A percentile compares a stretch with the other conserved stretches of the same genome.
Conservation (phyloP, 208 protist genomes). For the Acanthamoeba triangularis region DNA sequence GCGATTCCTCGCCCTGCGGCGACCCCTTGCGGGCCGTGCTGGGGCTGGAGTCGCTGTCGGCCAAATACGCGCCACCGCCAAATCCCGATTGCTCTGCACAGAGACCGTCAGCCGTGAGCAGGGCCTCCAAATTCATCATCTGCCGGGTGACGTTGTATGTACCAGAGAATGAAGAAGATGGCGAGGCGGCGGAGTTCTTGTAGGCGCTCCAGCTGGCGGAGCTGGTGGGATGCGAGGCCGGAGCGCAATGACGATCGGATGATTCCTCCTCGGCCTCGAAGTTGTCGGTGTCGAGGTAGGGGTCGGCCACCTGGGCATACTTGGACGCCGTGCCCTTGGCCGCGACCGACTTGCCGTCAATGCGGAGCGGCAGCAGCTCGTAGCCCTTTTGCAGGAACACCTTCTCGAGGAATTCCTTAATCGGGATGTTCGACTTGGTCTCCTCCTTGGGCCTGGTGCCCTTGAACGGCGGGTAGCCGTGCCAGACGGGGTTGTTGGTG, state of each 20-base stretch:
- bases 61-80: background rate
- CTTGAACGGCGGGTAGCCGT: constrained; percentile 42
- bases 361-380: constrained; percentile 2
- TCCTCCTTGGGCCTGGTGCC: constrained; percentile 10
- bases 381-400: constrained; percentile 60
- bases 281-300: constrained; percentile 10
- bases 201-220: background rate
- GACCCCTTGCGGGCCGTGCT: background rate
- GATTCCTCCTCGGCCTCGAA: background rate
- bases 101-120: too few relatives aligned
- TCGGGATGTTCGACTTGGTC: constrained; percentile 58
- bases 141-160: background rate
- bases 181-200: background rate
- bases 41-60: background rate
- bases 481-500: constrained; percentile 64
- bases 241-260: background rate
- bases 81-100: background rate
- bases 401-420: constrained; percentile 60
- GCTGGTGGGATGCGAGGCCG: background rate
- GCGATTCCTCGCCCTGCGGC: background rate
- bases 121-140: too few relatives aligned
- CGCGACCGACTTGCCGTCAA: constrained; percentile 40
- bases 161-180: background rate
- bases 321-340: constrained; percentile 42
- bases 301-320: constrained; percentile 34